phyloP scores from a whole-genome alignment of 805 yeast genomes.

The Candida pini region DNA sequence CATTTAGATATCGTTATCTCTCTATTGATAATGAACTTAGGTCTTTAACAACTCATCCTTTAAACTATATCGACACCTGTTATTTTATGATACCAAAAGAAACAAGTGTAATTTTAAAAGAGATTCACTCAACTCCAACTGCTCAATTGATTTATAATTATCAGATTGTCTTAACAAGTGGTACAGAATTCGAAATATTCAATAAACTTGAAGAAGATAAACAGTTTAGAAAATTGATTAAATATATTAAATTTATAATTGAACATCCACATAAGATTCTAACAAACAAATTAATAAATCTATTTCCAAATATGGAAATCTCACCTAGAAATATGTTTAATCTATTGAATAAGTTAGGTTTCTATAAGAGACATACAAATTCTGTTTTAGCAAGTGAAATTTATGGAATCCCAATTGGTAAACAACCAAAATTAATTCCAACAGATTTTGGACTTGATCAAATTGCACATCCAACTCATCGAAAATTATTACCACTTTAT shows the following conservation, averaged over 20 bases:
- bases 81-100: constrained; percentile 19
- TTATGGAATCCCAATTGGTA: constrained; percentile 16
- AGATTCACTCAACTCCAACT: constrained; percentile 11
- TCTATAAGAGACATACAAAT: constrained; percentile 18
- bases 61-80: constrained; percentile 11
- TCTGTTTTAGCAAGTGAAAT: constrained; percentile 23
- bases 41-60: constrained; percentile 13
- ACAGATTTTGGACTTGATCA: neutral
- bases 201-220: constrained; percentile 10
- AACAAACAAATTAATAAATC: constrained; percentile 7
- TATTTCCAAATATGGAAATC: constrained; percentile 9
- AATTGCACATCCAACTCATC: neutral
- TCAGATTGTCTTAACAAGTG: constrained; percentile 11
- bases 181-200: constrained; percentile 11
- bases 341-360: constrained; percentile 10
- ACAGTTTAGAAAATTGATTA: constrained; percentile 17
- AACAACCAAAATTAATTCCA: too few relatives aligned
- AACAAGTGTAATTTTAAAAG: constrained; percentile 16
- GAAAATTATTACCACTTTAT: too few relatives aligned
- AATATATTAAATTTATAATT: constrained; percentile 25
- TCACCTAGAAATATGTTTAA: constrained; percentile 12
- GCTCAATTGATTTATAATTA: constrained; percentile 10
- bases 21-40: constrained; percentile 12
- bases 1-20: constrained; percentile 19
- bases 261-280: constrained; percentile 28